Evolutionary conservation across 2,329 filamentous ascomycete genomes (phyloP), one percentile per base, ranked within the genome.

Genomic region (Dothistroma pini): DNA sequence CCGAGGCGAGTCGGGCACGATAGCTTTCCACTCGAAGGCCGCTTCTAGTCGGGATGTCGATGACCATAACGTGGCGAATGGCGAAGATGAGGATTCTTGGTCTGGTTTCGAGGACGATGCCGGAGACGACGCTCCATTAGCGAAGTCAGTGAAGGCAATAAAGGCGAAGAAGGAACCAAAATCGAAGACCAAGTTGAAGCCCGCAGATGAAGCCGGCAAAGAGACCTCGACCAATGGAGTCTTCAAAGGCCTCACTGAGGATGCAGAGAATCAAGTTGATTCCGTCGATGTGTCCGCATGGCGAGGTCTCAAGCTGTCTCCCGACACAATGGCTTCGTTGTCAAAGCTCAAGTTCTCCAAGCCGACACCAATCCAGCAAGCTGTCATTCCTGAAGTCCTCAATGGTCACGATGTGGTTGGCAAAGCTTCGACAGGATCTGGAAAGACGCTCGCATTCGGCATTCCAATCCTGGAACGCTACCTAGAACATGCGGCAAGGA

Each of bases 361-460:
- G 61, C 95, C 95, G 0, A 97, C 93, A 0, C 77, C 84, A 0
- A 96, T 99, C 60, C 95, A 99, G 74, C 77, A 81, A 21, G 82
- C 86, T 35, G 82, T 90, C 0, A 96, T 99, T 68, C 93, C 95
- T 0, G 84, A 90, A 57, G 90, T 97, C 51, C 74, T 93, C 21
- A 84, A 86, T 6, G 93, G 93, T 0, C 89, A 90, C 72, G 93
- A 99, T 75, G 89, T 97, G 16, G 89, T 99, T 65, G 95, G 95
- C 48, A 99, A 99, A 78, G 95, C 95, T 1, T 89, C 93, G 11
- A 99, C 95, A 0, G 95, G 95, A 66, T 97, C 95, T 14, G 95
- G 95, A 69, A 99, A 99, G 78, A 99, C 95, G 0, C 80, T 99
- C 50, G 93, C 95, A 0, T 99, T 96, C 75, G 91, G 89, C 1